A percentile compares a stretch with the other conserved stretches of the same genome.
These are phyloP conservation scores for Bryopsis sp. DNA, from an alignment of 139 green algal species.

Conservation along the genomic window DNA sequence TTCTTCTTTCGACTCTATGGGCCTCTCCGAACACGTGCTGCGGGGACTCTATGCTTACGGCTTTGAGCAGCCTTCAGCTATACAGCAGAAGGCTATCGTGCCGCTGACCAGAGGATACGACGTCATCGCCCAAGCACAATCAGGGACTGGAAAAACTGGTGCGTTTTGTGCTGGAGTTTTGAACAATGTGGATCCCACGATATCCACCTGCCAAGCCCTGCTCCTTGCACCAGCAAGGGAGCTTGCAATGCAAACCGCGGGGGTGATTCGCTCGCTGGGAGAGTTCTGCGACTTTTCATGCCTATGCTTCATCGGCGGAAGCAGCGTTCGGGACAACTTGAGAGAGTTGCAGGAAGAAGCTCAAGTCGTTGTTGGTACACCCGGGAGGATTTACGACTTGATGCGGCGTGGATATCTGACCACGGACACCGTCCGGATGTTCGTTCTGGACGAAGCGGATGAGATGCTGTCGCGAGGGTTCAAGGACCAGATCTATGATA, in stretches of 20 bases:
- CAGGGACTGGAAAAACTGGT: neutral
- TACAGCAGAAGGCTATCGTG: slow-evolving; percentile 92
- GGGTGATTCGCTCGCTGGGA: slow-evolving; percentile 79
- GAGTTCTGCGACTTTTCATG: slow-evolving; percentile 89
- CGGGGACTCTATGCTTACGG: slow-evolving; percentile 92
- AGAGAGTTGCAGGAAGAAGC: slow-evolving; percentile 83
- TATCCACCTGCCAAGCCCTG: slow-evolving; percentile 57
- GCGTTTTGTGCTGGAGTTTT: neutral
- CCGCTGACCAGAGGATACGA: slow-evolving; percentile 85
- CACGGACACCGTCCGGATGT: neutral
- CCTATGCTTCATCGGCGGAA: slow-evolving; percentile 89
- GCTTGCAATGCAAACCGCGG: slow-evolving; percentile 91
- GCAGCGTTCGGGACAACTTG: slow-evolving; percentile 88
- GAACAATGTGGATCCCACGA: neutral
- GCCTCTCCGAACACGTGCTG: slow-evolving; percentile 71
- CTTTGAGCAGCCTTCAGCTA: slow-evolving; percentile 96
- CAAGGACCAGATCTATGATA: slow-evolving; percentile 99
- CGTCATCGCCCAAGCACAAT: slow-evolving; percentile 79
- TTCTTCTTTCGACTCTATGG: neutral
- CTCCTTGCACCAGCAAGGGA: slow-evolving; percentile 94
- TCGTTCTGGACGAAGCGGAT: slow-evolving; percentile 91
- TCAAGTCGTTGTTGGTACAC: slow-evolving; percentile 90
- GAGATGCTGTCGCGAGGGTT: slow-evolving; percentile 98
- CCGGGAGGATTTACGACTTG: slow-evolving; percentile 97
- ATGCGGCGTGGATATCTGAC: slow-evolving; percentile 63